These are phyloP conservation scores for Daldinia bambusicola DNA, from an alignment of 495 filamentous ascomycete species.

Conservation along the genomic window DNA sequence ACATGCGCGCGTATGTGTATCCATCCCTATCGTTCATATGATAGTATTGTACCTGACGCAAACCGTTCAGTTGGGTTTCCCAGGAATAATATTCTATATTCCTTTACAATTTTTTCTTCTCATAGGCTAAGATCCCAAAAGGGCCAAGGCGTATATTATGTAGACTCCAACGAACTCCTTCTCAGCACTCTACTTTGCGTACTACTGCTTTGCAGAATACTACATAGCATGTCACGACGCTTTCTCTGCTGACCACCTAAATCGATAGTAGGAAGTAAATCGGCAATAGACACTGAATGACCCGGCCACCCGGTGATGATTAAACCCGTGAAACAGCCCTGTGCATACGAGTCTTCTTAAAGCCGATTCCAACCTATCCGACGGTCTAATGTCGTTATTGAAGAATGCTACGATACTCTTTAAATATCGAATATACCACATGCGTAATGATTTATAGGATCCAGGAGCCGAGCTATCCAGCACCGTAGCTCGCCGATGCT, in stretches of 20 bases:
- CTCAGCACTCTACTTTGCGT: constrained; percentile 22
- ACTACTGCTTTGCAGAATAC: constrained; percentile 12
- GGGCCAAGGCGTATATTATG: background rate
- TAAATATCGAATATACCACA: constrained; percentile 17
- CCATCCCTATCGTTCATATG: background rate
- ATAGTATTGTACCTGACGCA: background rate
- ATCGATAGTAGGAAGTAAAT: background rate
- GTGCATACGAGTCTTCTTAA: constrained; percentile 16
- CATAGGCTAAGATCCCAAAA: background rate
- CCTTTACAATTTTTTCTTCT: background rate
- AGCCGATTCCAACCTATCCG: constrained; percentile 33
- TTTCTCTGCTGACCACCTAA: constrained; percentile 30
- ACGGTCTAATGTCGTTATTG: constrained; percentile 4
- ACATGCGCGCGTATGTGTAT: too few species aligned
- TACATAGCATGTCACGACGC: constrained; percentile 9
- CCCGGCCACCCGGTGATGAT: constrained; percentile 19
- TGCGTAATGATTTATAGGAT: constrained; percentile 7
- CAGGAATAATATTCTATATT: background rate
- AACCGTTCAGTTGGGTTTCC: background rate
- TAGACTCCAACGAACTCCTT: constrained; percentile 11
- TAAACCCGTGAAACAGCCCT: constrained; percentile 30
- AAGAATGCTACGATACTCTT: constrained; percentile 14
- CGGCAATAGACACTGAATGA: constrained; percentile 24
- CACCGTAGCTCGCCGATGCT: constrained; percentile 8
- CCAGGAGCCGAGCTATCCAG: constrained; percentile 13